These are phyloP conservation scores for Sclerotiophoma versabilis DNA, from an alignment of 2,329 filamentous ascomycete species.

Conservation along the genomic window DNA sequence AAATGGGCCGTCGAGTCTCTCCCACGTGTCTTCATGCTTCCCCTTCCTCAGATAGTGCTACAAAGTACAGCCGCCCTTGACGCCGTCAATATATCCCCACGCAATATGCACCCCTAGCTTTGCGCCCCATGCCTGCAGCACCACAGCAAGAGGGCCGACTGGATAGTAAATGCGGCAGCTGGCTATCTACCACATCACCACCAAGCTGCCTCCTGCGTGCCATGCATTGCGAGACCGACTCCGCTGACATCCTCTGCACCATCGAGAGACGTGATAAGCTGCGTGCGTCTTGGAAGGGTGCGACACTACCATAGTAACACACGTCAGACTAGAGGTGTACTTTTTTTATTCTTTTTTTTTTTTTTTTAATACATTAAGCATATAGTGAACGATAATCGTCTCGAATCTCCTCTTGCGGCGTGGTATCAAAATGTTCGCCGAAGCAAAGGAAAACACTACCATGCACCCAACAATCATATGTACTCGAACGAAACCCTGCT, in stretches of 20 bases:
- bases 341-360: not conserved
- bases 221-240: no score
- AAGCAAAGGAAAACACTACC: slow-evolving; percentile 1
- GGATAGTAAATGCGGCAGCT: no score
- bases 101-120: not conserved
- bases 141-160: no score
- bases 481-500: not conserved
- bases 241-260: no score
- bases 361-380: not conserved
- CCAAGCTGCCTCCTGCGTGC: no score
- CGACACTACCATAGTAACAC: no score
- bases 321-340: not conserved
- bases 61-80: slow-evolving; percentile 3
- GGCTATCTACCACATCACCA: no score
- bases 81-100: not conserved
- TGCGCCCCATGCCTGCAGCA: no score
- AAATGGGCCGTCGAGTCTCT: not conserved
- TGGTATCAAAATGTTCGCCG: slow-evolving; percentile 14
- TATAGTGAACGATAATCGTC: slow-evolving; percentile 1
- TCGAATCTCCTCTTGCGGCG: not conserved
- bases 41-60: not conserved
- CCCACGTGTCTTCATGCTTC: not conserved
- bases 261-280: no score
- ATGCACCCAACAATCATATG: not conserved
- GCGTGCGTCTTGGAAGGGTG: no score